Evolutionary conservation across 1,284 basidiomycete species (phyloP).

Genomic region (Apiotrichum gracile): DNA sequence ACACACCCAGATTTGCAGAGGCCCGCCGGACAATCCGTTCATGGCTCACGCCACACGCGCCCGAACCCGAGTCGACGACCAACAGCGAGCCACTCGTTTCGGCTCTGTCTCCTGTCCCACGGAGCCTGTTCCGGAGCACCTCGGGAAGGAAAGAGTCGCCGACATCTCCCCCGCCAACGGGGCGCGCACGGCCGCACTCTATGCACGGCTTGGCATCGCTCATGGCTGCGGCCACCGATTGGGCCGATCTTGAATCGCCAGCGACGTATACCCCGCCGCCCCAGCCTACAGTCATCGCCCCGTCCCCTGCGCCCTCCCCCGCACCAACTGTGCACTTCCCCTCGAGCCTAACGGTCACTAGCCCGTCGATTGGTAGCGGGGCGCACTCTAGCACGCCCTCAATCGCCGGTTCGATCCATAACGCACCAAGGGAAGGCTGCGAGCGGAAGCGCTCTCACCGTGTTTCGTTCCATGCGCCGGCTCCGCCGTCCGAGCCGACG

Average conservation of each 20-base stretch:
- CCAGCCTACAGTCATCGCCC: slow-evolving; percentile 6
- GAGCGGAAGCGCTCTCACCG: slow-evolving; percentile 6
- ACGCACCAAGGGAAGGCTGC: neutral
- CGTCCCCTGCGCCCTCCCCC: neutral
- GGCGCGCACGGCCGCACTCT: slow-evolving; percentile 17
- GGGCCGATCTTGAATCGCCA: slow-evolving; percentile 9
- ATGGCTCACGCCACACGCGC: slow-evolving; percentile 31
- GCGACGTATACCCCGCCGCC: neutral
- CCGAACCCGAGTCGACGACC: slow-evolving; percentile 15
- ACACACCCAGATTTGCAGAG: slow-evolving; percentile 25
- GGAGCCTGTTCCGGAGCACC: slow-evolving; percentile 30
- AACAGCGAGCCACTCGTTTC: neutral
- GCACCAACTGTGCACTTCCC: slow-evolving; percentile 17
- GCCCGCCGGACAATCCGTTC: slow-evolving; percentile 28
- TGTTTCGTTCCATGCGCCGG: slow-evolving; percentile 34
- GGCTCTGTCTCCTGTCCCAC: neutral
- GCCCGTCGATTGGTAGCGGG: neutral
- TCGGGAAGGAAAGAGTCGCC: slow-evolving; percentile 11
- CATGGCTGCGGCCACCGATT: slow-evolving; percentile 11
- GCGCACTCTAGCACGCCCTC: neutral
- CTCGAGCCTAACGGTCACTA: neutral
- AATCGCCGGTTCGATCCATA: neutral
- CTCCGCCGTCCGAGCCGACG: slow-evolving; percentile 31
- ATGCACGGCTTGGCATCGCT: slow-evolving; percentile 24
- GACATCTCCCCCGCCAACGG: neutral